These are phyloP conservation scores for Euclidium syriacum DNA, from an alignment of 345 rosid genomes.

Conservation along the genomic window DNA sequence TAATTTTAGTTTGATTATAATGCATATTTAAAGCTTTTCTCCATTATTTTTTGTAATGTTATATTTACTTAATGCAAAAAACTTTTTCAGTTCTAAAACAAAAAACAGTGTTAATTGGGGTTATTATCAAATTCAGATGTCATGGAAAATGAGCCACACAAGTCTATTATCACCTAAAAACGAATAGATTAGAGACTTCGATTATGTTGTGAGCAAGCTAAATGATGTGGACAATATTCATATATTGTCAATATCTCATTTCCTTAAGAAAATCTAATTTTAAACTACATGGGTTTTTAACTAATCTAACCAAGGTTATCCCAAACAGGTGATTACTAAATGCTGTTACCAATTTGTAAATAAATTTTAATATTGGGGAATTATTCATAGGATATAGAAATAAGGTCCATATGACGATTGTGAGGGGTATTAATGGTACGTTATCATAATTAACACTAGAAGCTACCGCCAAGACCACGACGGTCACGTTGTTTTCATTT, in stretches of 20 bases:
- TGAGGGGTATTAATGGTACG: background rate
- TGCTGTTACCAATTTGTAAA: background rate
- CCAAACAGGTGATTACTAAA: background rate
- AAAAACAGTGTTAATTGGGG: too few relatives aligned
- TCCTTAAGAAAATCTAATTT: background rate
- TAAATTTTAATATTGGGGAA: background rate
- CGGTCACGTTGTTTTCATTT: background rate
- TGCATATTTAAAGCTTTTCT: too few relatives aligned
- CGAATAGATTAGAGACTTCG: too few relatives aligned
- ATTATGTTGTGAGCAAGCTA: too few relatives aligned
- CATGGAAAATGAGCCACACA: background rate
- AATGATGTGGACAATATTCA: too few relatives aligned
- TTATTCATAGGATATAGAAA: background rate
- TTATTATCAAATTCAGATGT: background rate
- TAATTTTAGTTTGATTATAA: too few relatives aligned
- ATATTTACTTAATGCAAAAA: too few relatives aligned
- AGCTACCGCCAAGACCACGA: conserved; percentile 6
- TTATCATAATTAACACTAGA: background rate
- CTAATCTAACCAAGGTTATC: background rate
- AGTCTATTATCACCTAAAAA: background rate
- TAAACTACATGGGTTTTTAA: background rate
- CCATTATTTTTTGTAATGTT: too few relatives aligned
- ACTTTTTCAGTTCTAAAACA: too few relatives aligned
- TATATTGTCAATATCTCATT: background rate
- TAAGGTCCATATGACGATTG: background rate